Percentiles rank a stretch among this genome's conserved stretches.
These are phyloP conservation scores for Cymbopogon citratus DNA, from an alignment of 176 grass and related monocot species.

Conservation along the genomic window DNA sequence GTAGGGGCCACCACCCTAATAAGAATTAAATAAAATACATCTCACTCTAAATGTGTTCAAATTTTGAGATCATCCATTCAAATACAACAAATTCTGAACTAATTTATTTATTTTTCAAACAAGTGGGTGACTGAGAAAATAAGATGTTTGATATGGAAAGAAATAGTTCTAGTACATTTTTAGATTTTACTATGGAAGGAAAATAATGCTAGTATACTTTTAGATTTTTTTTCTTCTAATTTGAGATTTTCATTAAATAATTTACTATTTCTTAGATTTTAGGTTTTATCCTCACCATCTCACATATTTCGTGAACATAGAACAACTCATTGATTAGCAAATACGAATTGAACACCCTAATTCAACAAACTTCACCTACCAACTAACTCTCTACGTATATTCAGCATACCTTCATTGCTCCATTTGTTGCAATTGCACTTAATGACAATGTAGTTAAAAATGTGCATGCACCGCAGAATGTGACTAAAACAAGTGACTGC, in stretches of 20 bases:
- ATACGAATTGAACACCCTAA: neutral
- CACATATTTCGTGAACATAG: neutral
- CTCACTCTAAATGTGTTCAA: neutral
- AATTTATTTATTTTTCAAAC: neutral
- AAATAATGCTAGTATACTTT: neutral
- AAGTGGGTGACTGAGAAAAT: neutral
- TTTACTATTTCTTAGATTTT: neutral
- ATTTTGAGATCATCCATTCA: neutral
- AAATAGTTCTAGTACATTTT: too few relatives aligned
- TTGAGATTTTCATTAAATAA: neutral
- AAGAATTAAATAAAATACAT: neutral
- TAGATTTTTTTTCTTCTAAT: neutral
- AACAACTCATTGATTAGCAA: neutral
- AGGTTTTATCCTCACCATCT: neutral
- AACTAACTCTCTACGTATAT: neutral
- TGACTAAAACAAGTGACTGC: slow-evolving; percentile 65
- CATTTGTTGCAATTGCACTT: slow-evolving; percentile 97
- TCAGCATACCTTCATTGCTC: slow-evolving; percentile 86
- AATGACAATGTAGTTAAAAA: slow-evolving; percentile 87
- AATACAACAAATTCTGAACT: neutral
- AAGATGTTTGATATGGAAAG: too few relatives aligned
- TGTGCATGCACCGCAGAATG: slow-evolving; percentile 78
- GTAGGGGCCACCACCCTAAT: slow-evolving; percentile 94
- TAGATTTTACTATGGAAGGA: neutral
- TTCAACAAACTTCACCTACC: neutral